These are phyloP conservation scores for Collybiopsis luxurians DNA, from an alignment of 768 basidiomycete species.

Conservation along the genomic window DNA sequence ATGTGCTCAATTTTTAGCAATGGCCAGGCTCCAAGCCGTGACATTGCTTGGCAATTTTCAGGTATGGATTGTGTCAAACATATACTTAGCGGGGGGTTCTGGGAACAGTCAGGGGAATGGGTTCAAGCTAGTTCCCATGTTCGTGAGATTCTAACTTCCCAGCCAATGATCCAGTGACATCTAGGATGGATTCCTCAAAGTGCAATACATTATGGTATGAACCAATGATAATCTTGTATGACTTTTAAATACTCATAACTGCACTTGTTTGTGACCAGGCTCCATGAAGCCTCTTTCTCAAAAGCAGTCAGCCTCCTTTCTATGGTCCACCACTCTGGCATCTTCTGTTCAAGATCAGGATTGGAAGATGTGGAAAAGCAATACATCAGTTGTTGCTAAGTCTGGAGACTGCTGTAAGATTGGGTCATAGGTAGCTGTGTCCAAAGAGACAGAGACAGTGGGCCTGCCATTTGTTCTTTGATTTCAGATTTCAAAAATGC, in stretches of 20 bases:
- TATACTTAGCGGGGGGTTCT: constrained; percentile 28
- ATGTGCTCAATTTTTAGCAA: constrained; percentile 31
- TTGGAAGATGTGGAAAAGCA: background rate
- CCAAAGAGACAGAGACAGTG: background rate
- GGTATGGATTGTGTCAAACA: constrained; percentile 30
- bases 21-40: constrained; percentile 32
- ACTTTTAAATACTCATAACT: background rate
- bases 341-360: background rate
- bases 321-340: no score
- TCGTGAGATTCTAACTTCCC: background rate
- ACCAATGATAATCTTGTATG: no score
- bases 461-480: background rate
- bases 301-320: no score
- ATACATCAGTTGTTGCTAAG: background rate
- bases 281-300: background rate
- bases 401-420: background rate
- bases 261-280: background rate
- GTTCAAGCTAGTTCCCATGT: background rate
- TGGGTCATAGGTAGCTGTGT: background rate
- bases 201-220: background rate
- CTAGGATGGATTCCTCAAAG: constrained; percentile 13
- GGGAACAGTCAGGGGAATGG: constrained; percentile 2
- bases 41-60: constrained; percentile 25
- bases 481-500: background rate
- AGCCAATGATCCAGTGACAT: constrained; percentile 11